Evolutionary conservation across 176 grass and related monocot genomes (phyloP).

Genomic region (Zoysia japonica): DNA sequence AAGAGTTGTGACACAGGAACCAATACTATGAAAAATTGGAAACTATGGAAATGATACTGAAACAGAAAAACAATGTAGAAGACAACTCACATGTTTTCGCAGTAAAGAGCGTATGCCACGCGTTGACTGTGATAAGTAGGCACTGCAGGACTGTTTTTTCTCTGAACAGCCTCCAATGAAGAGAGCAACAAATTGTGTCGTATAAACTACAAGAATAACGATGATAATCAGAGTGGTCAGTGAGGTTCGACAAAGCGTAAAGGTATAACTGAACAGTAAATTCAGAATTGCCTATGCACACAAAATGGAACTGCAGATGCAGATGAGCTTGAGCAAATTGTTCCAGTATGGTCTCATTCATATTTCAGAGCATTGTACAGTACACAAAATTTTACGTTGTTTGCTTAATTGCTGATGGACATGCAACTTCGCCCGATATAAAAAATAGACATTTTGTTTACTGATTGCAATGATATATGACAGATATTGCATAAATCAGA

Average conservation of each 20-base stretch:
- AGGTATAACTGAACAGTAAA: slow-evolving; percentile 6
- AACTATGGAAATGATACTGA: background rate
- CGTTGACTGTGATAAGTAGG: slow-evolving; percentile 88
- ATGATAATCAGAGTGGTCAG: slow-evolving; percentile 22
- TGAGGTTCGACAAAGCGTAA: slow-evolving; percentile 25
- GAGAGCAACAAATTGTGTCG: slow-evolving; percentile 82
- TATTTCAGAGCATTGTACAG: background rate
- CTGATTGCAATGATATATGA: background rate
- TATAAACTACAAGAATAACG: slow-evolving; percentile 58
- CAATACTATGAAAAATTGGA: background rate
- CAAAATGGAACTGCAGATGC: slow-evolving; percentile 8
- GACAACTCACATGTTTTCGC: slow-evolving; percentile 70
- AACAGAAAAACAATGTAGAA: background rate
- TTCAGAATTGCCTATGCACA: background rate
- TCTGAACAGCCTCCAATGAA: slow-evolving; percentile 62
- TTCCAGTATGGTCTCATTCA: background rate
- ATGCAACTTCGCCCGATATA: background rate
- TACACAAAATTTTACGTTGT: background rate
- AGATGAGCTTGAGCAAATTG: slow-evolving; percentile 21
- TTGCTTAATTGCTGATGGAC: background rate
- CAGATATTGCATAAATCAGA: slow-evolving; percentile 6
- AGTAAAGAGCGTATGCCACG: slow-evolving; percentile 78
- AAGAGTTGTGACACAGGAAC: background rate
- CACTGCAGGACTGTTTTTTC: slow-evolving; percentile 66
- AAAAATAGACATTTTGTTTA: background rate